Percentiles rank a stretch among this genome's conserved stretches.
Evolutionary conservation across 2,329 filamentous ascomycete genomes (phyloP).

Genomic region (Cordyceps tenuipes): DNA sequence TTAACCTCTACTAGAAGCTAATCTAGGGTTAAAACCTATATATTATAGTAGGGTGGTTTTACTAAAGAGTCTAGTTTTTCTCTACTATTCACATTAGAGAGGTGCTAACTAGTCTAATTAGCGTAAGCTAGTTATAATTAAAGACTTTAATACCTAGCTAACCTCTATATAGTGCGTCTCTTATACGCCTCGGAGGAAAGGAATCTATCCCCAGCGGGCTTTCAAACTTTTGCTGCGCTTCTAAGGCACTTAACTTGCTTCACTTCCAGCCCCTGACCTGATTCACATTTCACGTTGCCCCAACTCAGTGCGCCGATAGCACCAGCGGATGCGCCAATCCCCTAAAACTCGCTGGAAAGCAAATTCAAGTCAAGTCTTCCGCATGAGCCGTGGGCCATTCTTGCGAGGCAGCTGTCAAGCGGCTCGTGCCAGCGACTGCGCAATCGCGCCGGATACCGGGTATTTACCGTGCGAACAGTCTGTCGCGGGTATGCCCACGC

Average conservation of each 20-base stretch:
- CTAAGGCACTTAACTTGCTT: background rate
- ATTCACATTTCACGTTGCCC: background rate
- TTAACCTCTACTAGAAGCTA: no score
- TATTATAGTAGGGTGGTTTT: no score
- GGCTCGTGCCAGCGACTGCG: slow-evolving; percentile 13
- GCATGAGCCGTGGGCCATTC: slow-evolving; percentile 3
- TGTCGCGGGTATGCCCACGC: background rate
- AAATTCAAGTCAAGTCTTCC: background rate
- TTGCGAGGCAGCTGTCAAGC: slow-evolving; percentile 12
- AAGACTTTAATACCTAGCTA: no score
- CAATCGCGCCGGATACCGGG: slow-evolving; percentile 6
- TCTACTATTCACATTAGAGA: no score
- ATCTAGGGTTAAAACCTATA: no score
- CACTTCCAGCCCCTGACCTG: background rate
- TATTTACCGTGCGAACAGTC: background rate
- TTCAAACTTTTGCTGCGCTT: background rate
- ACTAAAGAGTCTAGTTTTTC: no score
- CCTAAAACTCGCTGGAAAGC: slow-evolving; percentile 6
- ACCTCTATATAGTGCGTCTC: no score
- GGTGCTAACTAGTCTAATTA: no score
- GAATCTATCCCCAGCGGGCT: no score
- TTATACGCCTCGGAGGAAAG: no score
- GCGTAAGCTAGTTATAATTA: no score
- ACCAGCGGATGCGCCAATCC: background rate
- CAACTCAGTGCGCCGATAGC: background rate